A percentile compares a stretch with the other conserved stretches of the same genome.
Conservation (phyloP, 1,284 basidiomycete species). For the Abortiporus biennis region DNA sequence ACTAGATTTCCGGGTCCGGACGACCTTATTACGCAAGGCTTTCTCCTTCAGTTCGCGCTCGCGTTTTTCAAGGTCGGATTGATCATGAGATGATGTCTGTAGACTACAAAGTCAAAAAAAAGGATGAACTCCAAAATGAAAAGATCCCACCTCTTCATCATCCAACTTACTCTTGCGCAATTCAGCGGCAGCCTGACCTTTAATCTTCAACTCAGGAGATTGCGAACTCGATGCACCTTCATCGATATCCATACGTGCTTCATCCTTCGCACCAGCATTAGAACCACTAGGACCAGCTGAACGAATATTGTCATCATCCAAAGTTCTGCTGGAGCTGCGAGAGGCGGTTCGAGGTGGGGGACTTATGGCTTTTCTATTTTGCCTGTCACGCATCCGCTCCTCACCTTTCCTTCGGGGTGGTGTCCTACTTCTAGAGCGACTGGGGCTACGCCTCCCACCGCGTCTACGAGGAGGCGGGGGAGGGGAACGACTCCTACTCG, state of each 20-base stretch:
- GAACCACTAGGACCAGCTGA: constrained; percentile 3
- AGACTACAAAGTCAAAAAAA: constrained; percentile 7
- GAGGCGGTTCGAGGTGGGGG: not conserved
- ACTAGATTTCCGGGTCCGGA: constrained; percentile 56
- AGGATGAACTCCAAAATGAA: constrained; percentile 2
- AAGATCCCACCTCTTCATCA: constrained; percentile 17
- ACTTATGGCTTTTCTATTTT: constrained; percentile 4
- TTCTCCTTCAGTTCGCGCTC: constrained; percentile 74
- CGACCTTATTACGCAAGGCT: constrained; percentile 75
- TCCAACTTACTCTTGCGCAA: constrained; percentile 41
- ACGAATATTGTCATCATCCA: constrained; percentile 12
- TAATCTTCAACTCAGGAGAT: constrained; percentile 58
- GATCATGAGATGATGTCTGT: constrained; percentile 10
- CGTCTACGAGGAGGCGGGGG: constrained; percentile 33
- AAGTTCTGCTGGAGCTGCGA: constrained; percentile 10
- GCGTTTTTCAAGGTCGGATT: constrained; percentile 40
- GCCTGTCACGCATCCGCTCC: constrained; percentile 16
- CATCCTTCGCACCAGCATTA: constrained; percentile 9
- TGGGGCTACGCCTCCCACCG: constrained; percentile 28
- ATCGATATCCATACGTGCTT: constrained; percentile 44
- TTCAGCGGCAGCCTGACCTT: constrained; percentile 57
- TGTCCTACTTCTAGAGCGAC: constrained; percentile 13
- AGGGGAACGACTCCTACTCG: constrained; percentile 22
- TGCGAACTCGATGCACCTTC: constrained; percentile 8
- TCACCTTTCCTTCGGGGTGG: constrained; percentile 18